Percentiles rank a stretch among this genome's conserved stretches.
Conservation (phyloP, 192 early-diverging fungal genomes). For the Thamnidium elegans region DNA sequence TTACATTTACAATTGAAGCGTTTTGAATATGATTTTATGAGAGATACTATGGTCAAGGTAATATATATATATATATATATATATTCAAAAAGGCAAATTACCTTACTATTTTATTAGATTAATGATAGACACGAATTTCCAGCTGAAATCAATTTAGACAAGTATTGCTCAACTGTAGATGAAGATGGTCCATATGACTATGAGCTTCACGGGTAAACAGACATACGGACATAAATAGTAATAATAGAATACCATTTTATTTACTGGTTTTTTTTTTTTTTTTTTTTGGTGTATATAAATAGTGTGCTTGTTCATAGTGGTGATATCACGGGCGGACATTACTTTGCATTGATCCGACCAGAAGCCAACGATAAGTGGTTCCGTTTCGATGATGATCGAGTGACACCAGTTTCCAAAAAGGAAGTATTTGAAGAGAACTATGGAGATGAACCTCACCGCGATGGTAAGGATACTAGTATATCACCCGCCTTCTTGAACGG, state of each 20-base stretch:
- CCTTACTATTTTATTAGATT: slow-evolving; percentile 48
- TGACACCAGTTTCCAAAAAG: slow-evolving; percentile 71
- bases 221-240: background rate
- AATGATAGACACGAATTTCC: slow-evolving; percentile 97
- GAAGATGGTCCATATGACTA: slow-evolving; percentile 67
- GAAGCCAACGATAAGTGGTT: slow-evolving; percentile 80
- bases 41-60: slow-evolving; percentile 88
- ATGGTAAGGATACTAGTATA: slow-evolving; percentile 22
- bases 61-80: background rate
- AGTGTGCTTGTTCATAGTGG: slow-evolving; percentile 97
- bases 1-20: slow-evolving; percentile 95
- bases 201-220: slow-evolving; percentile 74
- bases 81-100: background rate
- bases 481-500: background rate
- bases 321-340: slow-evolving; percentile 91
- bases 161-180: slow-evolving; percentile 72
- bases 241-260: background rate
- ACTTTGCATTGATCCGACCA: slow-evolving; percentile 89
- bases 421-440: slow-evolving; percentile 96
- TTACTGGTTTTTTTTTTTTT: background rate
- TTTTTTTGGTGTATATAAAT: background rate
- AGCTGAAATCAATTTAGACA: slow-evolving; percentile 75
- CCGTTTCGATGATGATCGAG: slow-evolving; percentile 95
- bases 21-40: slow-evolving; percentile 95
- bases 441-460: slow-evolving; percentile 68